Percentiles rank a stretch among this genome's conserved stretches.
Conservation (phyloP, 1,139 yeast species). For the Blastobotrys persicus region DNA sequence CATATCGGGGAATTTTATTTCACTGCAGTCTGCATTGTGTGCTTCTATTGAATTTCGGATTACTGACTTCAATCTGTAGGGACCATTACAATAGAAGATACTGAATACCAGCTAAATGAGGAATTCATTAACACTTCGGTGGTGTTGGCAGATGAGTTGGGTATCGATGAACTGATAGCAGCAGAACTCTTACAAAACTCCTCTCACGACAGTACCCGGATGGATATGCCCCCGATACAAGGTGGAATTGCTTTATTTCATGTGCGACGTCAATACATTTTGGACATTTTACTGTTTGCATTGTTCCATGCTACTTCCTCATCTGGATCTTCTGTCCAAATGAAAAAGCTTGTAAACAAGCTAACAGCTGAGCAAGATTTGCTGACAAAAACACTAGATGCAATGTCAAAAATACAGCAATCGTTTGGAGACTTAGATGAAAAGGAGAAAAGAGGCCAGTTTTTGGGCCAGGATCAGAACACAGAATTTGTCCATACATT, state of each 20-base stretch:
- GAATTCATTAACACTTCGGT: constrained; percentile 52
- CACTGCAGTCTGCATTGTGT: neutral
- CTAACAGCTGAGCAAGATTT: constrained; percentile 28
- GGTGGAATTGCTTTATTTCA: constrained; percentile 71
- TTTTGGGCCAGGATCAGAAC: constrained; percentile 49
- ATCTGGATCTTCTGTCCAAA: constrained; percentile 17
- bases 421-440: constrained; percentile 58
- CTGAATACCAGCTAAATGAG: constrained; percentile 49
- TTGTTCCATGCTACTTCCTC: constrained; percentile 29
- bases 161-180: constrained; percentile 65
- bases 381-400: constrained; percentile 43
- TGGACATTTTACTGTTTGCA: constrained; percentile 65
- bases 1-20: too few relatives aligned
- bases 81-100: constrained; percentile 50
- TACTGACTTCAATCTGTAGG: constrained; percentile 22
- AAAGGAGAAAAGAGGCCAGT: constrained; percentile 62
- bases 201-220: constrained; percentile 42
- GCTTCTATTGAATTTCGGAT: constrained; percentile 3
- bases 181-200: constrained; percentile 55
- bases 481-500: constrained; percentile 54
- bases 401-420: constrained; percentile 58
- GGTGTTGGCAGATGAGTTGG: constrained; percentile 59
- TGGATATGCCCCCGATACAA: constrained; percentile 59
- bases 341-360: constrained; percentile 26
- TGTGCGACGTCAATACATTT: constrained; percentile 63